Conservation (phyloP, 305 asterid genomes). For the Rubia peregrina region DNA sequence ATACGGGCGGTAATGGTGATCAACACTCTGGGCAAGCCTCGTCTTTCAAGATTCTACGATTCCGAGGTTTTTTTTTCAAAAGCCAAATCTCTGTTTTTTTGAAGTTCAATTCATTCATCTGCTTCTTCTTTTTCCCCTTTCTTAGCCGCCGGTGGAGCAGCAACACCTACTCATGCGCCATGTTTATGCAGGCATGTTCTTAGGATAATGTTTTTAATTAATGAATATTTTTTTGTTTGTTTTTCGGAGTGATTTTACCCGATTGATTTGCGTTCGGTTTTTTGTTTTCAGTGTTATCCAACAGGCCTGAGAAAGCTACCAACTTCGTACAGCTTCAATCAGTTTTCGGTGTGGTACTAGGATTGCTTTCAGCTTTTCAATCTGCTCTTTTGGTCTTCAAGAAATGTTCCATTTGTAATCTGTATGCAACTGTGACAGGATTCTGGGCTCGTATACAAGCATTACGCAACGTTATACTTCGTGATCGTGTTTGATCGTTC, state of each 20-base stretch:
- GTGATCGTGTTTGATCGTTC: constrained; percentile 32
- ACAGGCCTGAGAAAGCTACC: constrained; percentile 30
- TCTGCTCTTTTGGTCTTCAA: too few species aligned
- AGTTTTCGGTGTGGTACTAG: constrained; percentile 25
- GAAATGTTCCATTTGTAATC: not conserved
- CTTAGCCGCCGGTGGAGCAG: constrained; percentile 31
- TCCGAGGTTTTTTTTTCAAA: constrained; percentile 20
- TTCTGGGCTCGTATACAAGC: constrained; percentile 32
- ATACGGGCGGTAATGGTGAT: constrained; percentile 33
- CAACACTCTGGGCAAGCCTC: constrained; percentile 30
- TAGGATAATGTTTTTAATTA: too few species aligned
- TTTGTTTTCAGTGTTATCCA: constrained; percentile 21
- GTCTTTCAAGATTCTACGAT: constrained; percentile 31
- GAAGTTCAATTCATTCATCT: not conserved
- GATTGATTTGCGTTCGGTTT: not conserved
- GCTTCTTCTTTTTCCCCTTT: not conserved
- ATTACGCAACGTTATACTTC: constrained; percentile 33
- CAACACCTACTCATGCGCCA: constrained; percentile 28
- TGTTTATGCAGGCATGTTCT: constrained; percentile 24
- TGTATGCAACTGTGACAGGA: constrained; percentile 15
- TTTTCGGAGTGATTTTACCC: not conserved
- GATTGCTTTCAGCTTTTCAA: not conserved
- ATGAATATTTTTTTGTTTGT: too few species aligned
- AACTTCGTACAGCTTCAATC: constrained; percentile 25
- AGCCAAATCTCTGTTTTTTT: not conserved